phyloP scores from a whole-genome alignment of 306 rosid genomes.

The Cicer pinnatifidum region DNA sequence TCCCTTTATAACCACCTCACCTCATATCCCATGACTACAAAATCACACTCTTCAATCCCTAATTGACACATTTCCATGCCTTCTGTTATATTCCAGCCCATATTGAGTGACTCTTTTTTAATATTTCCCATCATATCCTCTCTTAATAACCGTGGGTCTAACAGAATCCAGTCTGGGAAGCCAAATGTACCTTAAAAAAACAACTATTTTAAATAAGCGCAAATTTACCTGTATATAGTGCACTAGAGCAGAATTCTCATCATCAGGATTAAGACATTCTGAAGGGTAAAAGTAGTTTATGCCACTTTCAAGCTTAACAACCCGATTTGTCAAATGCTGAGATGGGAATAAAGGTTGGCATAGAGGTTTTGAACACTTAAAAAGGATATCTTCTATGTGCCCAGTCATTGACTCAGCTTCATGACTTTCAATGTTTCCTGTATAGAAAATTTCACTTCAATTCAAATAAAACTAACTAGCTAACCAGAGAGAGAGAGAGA shows the following conservation, averaged over 20 bases:
- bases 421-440: slow-evolving; percentile 80
- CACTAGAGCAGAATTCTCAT: slow-evolving; percentile 89
- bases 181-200: slow-evolving; percentile 4
- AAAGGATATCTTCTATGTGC: slow-evolving; percentile 71
- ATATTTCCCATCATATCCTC: not conserved
- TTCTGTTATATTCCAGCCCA: not conserved
- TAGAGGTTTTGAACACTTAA: slow-evolving; percentile 60
- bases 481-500: slow-evolving; percentile 24
- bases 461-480: slow-evolving; percentile 35
- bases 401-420: slow-evolving; percentile 76
- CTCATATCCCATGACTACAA: not conserved
- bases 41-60: not conserved
- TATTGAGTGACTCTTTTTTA: not conserved
- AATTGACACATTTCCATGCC: not conserved
- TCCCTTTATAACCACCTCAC: not conserved
- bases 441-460: slow-evolving; percentile 31
- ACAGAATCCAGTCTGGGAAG: not conserved
- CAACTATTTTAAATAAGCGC: slow-evolving; percentile 12
- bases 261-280: slow-evolving; percentile 81
- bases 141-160: slow-evolving; percentile 9
- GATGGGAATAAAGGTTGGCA: slow-evolving; percentile 81
- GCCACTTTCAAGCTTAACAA: slow-evolving; percentile 83
- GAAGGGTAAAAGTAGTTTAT: slow-evolving; percentile 67
- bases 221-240: slow-evolving; percentile 78
- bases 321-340: slow-evolving; percentile 75